Percentiles rank a stretch among this genome's conserved stretches.
These are phyloP conservation scores for Cercophora sp. DNA, from an alignment of 495 filamentous ascomycete species.

Conservation along the genomic window DNA sequence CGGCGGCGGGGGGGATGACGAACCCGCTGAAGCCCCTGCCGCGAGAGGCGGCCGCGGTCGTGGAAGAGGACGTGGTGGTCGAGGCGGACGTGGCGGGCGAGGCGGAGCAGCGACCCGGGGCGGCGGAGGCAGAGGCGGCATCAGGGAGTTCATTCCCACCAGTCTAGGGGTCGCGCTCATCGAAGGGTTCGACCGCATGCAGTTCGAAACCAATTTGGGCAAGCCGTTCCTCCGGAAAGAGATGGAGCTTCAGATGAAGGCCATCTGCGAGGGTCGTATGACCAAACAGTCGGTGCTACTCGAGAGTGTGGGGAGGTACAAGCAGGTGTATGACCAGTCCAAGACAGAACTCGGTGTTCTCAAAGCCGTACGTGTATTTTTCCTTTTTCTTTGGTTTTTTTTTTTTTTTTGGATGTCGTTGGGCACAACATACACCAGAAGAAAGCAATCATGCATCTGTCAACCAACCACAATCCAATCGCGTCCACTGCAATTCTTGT, in stretches of 20 bases:
- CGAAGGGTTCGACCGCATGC: conserved; percentile 88
- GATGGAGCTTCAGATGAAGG: conserved; percentile 93
- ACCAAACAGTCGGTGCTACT: conserved; percentile 68
- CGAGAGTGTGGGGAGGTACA: conserved; percentile 79
- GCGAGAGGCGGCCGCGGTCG: conserved; percentile 36
- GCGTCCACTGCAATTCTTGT: background rate
- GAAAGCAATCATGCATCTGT: no score
- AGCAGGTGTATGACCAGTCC: conserved; percentile 75
- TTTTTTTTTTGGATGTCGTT: background rate
- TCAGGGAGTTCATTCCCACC: conserved; percentile 88
- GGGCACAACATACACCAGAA: no score
- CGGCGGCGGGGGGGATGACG: conserved; percentile 25
- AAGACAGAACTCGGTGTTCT: conserved; percentile 69
- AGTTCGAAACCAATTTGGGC: conserved; percentile 81
- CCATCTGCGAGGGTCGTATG: conserved; percentile 84
- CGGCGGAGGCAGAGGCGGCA: conserved; percentile 34
- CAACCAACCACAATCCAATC: no score
- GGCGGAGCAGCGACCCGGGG: conserved; percentile 38
- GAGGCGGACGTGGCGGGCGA: conserved; percentile 40
- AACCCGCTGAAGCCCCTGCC: conserved; percentile 30
- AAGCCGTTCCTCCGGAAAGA: conserved; percentile 98
- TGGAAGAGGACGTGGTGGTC: conserved; percentile 37
- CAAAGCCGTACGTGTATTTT: conserved; percentile 55
- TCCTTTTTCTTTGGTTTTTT: background rate
- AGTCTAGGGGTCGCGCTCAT: conserved; percentile 85